Conservation (phyloP, 441 rosid genomes). For the Euphorbia celastroides region DNA sequence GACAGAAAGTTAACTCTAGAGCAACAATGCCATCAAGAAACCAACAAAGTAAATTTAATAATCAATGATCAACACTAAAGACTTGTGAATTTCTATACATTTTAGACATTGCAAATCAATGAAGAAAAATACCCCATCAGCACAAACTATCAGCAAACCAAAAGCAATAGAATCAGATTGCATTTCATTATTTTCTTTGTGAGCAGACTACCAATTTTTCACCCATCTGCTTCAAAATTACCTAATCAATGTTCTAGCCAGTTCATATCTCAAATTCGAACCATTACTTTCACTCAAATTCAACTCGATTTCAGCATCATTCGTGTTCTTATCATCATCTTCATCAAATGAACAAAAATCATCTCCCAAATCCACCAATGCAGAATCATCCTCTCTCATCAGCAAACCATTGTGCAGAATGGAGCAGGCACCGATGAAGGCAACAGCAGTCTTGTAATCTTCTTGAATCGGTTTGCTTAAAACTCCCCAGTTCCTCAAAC, state of each 20-base stretch:
- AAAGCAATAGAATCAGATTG: too few species aligned
- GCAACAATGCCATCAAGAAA: too few species aligned
- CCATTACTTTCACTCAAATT: conserved; percentile 23
- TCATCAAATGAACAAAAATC: conserved; percentile 26
- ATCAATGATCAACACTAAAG: too few species aligned
- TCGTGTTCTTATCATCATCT: conserved; percentile 10
- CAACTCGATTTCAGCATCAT: conserved; percentile 26
- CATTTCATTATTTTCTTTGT: too few species aligned
- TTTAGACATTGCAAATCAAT: too few species aligned
- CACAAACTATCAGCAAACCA: too few species aligned
- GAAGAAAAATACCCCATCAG: too few species aligned
- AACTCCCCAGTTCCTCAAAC: conserved; percentile 59
- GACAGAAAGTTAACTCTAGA: too few species aligned
- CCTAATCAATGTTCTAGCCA: conserved; percentile 30
- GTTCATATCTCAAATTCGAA: conserved; percentile 29
- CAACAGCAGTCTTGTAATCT: conserved; percentile 51
- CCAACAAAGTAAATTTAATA: too few species aligned
- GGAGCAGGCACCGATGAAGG: conserved; percentile 50
- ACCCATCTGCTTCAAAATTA: too few species aligned
- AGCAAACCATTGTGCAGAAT: conserved; percentile 59
- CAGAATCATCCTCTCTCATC: conserved; percentile 57
- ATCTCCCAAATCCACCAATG: conserved; percentile 33
- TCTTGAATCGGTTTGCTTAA: conserved; percentile 42
- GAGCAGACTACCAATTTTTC: too few species aligned
- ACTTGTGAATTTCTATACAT: too few species aligned